Evolutionary conservation across 306 rosid species (phyloP), one percentile per base, ranked within the genome.

Genomic region (Gastrolobium villosum): DNA sequence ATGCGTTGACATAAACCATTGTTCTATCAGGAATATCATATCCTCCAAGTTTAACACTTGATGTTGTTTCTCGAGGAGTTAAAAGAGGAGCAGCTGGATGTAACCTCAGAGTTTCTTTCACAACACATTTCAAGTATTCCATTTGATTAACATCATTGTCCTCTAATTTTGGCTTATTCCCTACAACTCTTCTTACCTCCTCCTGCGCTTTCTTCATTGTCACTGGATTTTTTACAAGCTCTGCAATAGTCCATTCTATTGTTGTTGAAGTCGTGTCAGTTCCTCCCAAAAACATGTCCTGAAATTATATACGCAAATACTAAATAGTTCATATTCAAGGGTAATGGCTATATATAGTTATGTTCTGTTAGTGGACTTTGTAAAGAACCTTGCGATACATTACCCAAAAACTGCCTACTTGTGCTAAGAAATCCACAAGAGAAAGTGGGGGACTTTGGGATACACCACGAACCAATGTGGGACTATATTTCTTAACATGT

Each of bases 211-310:
- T 91, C 87, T 66, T 69, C 77, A 78, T 78, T 14, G 6, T 44
- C 5, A 3, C 28, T 46, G 71, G 77, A 7, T 79, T 45, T 41
- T 39, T 79, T 8, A 70, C 20, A 2, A 79, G 71, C 54, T 79
- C 83, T 3, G 87, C 49, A 78, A 91, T 74, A 9, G 82, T 36
- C 94, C 92, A 89, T 52, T 84, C 87, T 43, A 75, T 3, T 3
- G 82, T 9, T 30, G 92, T 54, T 9, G 88, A 55, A 6, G 83
- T 54, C 3, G 93, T 72, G 35, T 89, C 88, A 15, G 32, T 76
- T 30, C 84, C 87, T 62, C 62, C 87, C 5, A 80, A 35, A 59
- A 87, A 70, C 90, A 87, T 82, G 73, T 91, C 89, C 89, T 83
- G 50, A 77, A 46, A 70, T 53, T 8, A 53, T 20, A 20, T 20